Evolutionary conservation across 2,329 filamentous ascomycete species (phyloP).

Genomic region (Cryphonectria parasitica): DNA sequence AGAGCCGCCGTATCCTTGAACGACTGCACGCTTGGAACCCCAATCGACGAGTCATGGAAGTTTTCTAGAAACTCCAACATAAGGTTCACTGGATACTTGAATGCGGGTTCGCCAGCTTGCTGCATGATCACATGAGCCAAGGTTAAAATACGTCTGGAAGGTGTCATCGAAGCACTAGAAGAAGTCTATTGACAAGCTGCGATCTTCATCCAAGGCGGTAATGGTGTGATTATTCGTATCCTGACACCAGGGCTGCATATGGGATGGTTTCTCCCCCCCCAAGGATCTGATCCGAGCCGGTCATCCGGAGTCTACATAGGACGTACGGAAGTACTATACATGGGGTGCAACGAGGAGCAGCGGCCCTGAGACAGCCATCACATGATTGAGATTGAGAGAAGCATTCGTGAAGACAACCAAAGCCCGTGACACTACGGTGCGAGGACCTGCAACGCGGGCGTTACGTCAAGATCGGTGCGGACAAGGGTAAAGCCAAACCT

Average conservation of each 20-base stretch:
- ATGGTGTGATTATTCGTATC: not conserved
- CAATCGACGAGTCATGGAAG: conserved; percentile 15
- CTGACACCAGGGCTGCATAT: not conserved
- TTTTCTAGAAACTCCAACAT: conserved; percentile 20
- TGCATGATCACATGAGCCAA: conserved; percentile 11
- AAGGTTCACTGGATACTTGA: conserved; percentile 14
- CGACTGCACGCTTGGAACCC: conserved; percentile 60
- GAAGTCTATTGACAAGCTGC: conserved; percentile 3
- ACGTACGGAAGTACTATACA: not conserved
- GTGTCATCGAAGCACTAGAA: conserved; percentile 16
- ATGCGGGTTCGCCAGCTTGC: not conserved
- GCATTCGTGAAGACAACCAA: not conserved
- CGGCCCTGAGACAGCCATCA: not conserved
- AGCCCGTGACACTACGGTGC: not conserved
- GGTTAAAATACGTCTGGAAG: not conserved
- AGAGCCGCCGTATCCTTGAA: conserved; percentile 35
- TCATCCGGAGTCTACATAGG: not conserved
- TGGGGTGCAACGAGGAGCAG: not conserved
- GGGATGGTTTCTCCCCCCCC: conserved; percentile 4
- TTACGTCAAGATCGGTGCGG: conserved; percentile 9
- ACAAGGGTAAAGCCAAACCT: conserved; percentile 9
- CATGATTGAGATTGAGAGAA: not conserved
- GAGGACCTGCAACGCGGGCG: not conserved
- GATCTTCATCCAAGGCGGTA: not conserved
- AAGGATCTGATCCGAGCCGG: not conserved